Base-by-base conservation (phyloP, 1,284 basidiomycete species). In the Irpex sp. region DNA sequence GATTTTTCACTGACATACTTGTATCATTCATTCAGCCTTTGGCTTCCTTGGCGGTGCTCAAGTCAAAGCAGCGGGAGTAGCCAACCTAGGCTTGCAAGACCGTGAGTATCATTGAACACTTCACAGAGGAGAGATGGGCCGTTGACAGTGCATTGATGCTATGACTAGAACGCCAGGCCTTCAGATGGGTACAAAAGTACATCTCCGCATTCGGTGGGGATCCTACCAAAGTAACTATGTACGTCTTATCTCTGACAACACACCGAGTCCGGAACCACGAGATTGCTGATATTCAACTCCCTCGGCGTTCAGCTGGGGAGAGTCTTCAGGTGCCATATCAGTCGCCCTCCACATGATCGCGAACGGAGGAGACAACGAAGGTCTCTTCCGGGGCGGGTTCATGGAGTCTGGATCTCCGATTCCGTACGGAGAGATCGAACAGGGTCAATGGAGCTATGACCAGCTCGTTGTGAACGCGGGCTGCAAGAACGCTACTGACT, bases 151-250 rank as follows among this genome's bases (percentile, higher is more conserved):
- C 8, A 9, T 35, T 0, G 1, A 9, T 35, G 33, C 5, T 9
- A 36, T 35, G 8, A 16, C 3, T 7, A 67, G 71, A 72, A 49
- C 64, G 71, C 10, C 48, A 68, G 6, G 77, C 74, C 0, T 67
- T 82, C 21, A 63, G 73, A 48, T 81, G 79, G 78, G 67, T 80
- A 0, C 74, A 78, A 48, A 63, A 73, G 54, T 74, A 80, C 65
- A 78, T 81, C 60, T 52, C 59, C 7, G 64, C 66, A 0, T 81
- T 81, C 61, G 78, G 79, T 5, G 80, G 80, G 6, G 75, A 80
- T 62, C 67, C 69, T 64, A 49, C 47, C 23, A 70, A 71, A 61
- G 70, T 71, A 18, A 71, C 66, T 6, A 67, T 73, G 71, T 72
- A 57, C 56, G 69, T 63, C 4, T 52, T 53, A 10, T n/a, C n/a